Conservation (phyloP, 73 alveolate genomes). For the Tetrahymena malaccensis region DNA sequence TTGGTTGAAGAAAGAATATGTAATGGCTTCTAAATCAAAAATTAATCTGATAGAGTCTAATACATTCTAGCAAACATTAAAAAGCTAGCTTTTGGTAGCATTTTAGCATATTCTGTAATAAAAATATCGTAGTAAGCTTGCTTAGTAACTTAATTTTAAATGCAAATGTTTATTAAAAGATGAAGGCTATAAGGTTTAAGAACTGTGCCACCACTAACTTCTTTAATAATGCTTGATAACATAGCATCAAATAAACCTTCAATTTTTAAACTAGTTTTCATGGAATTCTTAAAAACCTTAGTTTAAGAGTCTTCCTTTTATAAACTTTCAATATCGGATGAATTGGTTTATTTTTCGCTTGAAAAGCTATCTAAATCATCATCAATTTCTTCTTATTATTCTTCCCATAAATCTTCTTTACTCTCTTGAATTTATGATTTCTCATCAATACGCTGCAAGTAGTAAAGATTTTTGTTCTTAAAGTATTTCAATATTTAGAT, state of each 20-base stretch:
- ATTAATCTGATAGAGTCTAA: background rate
- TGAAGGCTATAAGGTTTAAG: background rate
- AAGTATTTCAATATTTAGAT: background rate
- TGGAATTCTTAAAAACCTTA: background rate
- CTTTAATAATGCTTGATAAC: background rate
- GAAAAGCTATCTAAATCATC: background rate
- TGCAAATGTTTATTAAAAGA: background rate
- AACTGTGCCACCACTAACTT: background rate
- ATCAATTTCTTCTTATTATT: background rate
- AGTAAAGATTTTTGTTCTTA: background rate
- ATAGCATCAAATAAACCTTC: background rate
- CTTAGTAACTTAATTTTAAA: background rate
- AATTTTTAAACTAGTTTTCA: background rate
- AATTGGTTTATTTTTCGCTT: background rate
- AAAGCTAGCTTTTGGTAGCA: background rate
- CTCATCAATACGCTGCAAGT: background rate
- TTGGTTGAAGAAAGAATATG: background rate
- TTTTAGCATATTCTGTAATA: background rate
- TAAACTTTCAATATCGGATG: background rate
- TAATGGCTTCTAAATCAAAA: background rate
- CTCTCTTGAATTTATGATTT: background rate
- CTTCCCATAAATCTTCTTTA: background rate
- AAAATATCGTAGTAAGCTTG: background rate
- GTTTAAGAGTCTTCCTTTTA: background rate
- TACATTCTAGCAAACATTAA: background rate